Evolutionary conservation across 2,329 filamentous ascomycete genomes (phyloP), one percentile per base, ranked within the genome.

Genomic region (Hortaea sp.): DNA sequence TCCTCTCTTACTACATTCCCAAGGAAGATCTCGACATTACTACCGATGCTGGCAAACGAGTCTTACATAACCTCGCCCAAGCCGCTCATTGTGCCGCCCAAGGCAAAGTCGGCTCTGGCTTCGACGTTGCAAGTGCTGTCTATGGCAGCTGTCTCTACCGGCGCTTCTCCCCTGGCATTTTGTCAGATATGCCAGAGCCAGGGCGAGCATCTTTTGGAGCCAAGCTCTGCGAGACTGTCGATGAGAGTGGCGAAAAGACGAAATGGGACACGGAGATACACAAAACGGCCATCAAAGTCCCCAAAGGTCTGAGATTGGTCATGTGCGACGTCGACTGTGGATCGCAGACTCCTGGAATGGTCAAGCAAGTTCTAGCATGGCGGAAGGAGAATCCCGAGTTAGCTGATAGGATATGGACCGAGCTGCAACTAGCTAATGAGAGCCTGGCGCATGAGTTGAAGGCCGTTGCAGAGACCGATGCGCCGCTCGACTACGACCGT

Each of bases 251-350:
- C 41, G 61, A 64, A 2, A 57, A 7, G 4, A 59, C 63, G 4
- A 67, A 68, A 27, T 98, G 92, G 92, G 89, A 97, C 58, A 82
- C 81, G 0, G 80, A 88, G 58, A 81, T 94, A 42, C 67, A 69
- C 30, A 84, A 87, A 57, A 79, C 82, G 5, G 77, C 73, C 11
- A 80, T 90, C 44, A 75, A 73, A 49, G 73, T 97, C 48, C 89
- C 90, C 0, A 58, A 65, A 1, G 87, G 86, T 0, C 70, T 94
- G 55, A 77, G 84, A 27, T 73, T 97, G 54, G 78, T 94, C 49
- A 92, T 98, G 83, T 95, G 88, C 61, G 92, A 98, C 62, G 92
- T 98, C 5, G 87, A 94, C 63, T 95, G 89, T 62, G 92, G 92
- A 30, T 90, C 84, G 42, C 79, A 94, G 70, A 97, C 90, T 6